Base-by-base conservation (phyloP, 2,329 filamentous ascomycete species). In the Juglanconis juglandina region DNA sequence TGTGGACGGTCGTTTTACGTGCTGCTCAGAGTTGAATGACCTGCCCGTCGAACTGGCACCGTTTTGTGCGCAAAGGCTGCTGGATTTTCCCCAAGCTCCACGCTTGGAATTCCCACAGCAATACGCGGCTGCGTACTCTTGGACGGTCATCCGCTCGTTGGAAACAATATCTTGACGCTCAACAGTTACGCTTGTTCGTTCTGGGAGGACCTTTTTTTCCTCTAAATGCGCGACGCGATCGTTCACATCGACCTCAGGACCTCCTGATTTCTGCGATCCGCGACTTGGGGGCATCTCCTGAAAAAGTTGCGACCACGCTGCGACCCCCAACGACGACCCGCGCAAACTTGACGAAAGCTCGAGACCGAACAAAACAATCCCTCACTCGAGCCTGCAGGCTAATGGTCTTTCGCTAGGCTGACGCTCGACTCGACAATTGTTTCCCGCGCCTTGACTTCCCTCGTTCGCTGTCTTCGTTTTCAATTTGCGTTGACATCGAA, bases 321-420 rank as follows among this genome's bases (percentile, higher is more conserved):
- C 46, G 14, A 48, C 17, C 39, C 4, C 10, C 39, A 42, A 42
- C 10, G 1, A 10, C 39, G n/a, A 42, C 39, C 39, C 10, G n/a
- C 39, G 39, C 39, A 42, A 42, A 42, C 10, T 42, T 42, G 35
- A 42, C 39, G 7, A 48, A 33, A 55, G 42, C 44, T 41, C 42
- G 33, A 37, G 53, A 49, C 53, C 14, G 13, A 30, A 30, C 24
- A n/a, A 13, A 37, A 51, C 48, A 44, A 46, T 30, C 24, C 39
- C 37, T 46, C 52, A 54, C 34, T 54, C 37, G 52, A 46, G 52
- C 17, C 52, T 56, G 54, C 44, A 49, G 44, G 54, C 44, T 56
- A 33, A 56, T 47, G 5, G 17, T 56, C 44, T 48, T n/a, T 47
- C 24, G 39, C 44, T 13, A 32, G 17, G 32, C 53, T 37, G 32